Evolutionary conservation across 768 basidiomycete species (phyloP), one percentile per base, ranked within the genome.

Genomic region (Boletus sensibilis): DNA sequence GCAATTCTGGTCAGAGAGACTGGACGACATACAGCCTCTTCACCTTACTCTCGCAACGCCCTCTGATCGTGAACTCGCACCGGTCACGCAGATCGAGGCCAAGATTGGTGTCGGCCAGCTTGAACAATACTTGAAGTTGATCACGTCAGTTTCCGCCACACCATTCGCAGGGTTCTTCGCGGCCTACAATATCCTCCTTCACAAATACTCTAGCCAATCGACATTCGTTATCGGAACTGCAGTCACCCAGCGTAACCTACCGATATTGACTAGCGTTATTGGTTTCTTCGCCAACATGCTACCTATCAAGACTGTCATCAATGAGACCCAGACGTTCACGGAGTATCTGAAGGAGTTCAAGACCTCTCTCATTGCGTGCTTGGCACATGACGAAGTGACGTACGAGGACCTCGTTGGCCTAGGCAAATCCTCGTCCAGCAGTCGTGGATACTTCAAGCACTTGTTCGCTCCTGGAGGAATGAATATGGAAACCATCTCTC

Each of bases 251-350:
- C 64, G 70, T 20, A 71, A 66, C 47, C 54, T 71, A 12, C 60
- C 69, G 5, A 62, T 72, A 56, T 47, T 71, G 33, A 14, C 55
- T 1, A 61, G 68, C 40, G 66, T 70, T 7, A 51, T 72, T 41
- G 66, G 70, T 34, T 71, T 70, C 65, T 70, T 70, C 38, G 65
- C 69, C 13, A 70, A 70, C 46, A 65, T 71, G 59, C 49, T 70
- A 8, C 69, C 69, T 5, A 66, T 70, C 58, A 66, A 68, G 48
- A 71, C 69, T 16, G 53, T 45, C 25, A 51, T 70, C 25, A 53
- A 71, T 20, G 69, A 71, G 38, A 50, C 58, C 6, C 35, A 61
- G 48, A 57, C 69, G 5, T 70, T 70, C 57, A 13, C 33, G 0
- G 65, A 68, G 4, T 70, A 70, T 50, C 50, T 71, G 23, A 41